Evolutionary conservation across 2,329 filamentous ascomycete genomes (phyloP).

Genomic region (Lomentospora prolificans): DNA sequence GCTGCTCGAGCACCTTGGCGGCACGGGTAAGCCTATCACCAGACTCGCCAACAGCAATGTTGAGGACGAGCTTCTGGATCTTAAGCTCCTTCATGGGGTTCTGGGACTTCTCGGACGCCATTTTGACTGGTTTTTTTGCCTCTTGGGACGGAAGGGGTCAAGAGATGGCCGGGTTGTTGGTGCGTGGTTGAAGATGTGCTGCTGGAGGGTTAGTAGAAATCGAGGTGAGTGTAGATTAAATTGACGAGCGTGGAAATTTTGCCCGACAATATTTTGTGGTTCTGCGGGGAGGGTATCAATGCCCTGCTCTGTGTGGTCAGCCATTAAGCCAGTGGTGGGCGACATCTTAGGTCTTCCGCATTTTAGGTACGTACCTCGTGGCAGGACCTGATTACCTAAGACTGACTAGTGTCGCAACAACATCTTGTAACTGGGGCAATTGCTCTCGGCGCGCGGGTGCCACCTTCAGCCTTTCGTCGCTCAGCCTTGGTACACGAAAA

Average conservation of each 20-base stretch:
- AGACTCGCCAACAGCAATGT: constrained; percentile 99
- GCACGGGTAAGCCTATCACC: constrained; percentile 99
- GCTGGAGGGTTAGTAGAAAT: constrained; percentile 2
- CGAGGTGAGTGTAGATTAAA: constrained; percentile 1
- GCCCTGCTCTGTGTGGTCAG: constrained; percentile 4
- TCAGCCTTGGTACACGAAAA: constrained; percentile 9
- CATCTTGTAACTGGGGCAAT: too few relatives aligned
- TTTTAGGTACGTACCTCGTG: constrained; percentile 7
- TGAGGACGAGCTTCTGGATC: constrained; percentile 98
- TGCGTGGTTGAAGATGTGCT: constrained; percentile 2
- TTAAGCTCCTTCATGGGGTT: constrained; percentile 99
- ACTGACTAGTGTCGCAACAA: too few relatives aligned
- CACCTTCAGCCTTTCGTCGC: not conserved
- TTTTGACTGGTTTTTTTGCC: constrained; percentile 15
- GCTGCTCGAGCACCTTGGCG: constrained; percentile 99
- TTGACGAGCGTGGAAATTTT: not conserved
- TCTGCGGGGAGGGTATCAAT: not conserved
- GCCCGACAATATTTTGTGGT: constrained; percentile 5
- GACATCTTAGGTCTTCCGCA: not conserved
- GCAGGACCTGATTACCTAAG: not conserved
- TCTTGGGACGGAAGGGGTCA: not conserved
- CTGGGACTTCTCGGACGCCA: constrained; percentile 68
- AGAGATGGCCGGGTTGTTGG: not conserved
- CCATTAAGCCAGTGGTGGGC: not conserved
- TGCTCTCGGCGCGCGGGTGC: not conserved